A percentile compares a stretch with the other conserved stretches of the same genome.
Evolutionary conservation across 164 flowering plant genomes (phyloP).

Genomic region (Nelumbo lutea): DNA sequence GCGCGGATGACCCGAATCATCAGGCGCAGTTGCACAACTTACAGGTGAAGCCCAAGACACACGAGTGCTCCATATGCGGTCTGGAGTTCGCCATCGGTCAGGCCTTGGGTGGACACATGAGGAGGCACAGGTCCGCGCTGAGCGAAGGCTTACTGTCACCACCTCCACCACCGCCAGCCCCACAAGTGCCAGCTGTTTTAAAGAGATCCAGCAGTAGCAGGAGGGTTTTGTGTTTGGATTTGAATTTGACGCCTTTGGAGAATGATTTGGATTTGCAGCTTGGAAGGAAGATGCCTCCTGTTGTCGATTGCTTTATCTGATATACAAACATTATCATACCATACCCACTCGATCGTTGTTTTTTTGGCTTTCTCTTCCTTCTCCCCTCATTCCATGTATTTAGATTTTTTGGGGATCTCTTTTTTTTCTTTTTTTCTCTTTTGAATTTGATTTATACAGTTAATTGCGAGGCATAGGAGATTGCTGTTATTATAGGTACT

Average conservation of each 20-base stretch:
- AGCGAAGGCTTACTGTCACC: background rate
- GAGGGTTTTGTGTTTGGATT: conserved; percentile 39
- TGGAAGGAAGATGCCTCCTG: conserved; percentile 5
- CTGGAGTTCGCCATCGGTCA: conserved; percentile 46
- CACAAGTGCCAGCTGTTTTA: conserved; percentile 8
- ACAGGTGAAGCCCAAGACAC: conserved; percentile 26
- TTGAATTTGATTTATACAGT: background rate
- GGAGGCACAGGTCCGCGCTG: conserved; percentile 34
- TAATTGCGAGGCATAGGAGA: too few relatives aligned
- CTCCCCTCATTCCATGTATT: background rate
- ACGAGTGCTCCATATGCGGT: conserved; percentile 51
- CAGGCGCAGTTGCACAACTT: background rate
- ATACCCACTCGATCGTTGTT: background rate
- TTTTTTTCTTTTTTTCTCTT: background rate
- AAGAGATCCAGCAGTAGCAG: conserved; percentile 30
- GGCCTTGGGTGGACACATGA: conserved; percentile 72
- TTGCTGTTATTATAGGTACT: too few relatives aligned
- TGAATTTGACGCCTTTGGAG: conserved; percentile 51
- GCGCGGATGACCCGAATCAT: background rate
- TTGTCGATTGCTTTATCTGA: conserved; percentile 8
- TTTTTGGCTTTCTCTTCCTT: background rate
- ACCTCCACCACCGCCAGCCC: background rate
- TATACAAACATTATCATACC: too few relatives aligned
- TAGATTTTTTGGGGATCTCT: background rate
- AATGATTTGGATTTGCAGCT: conserved; percentile 29